Percentiles rank a stretch among this genome's conserved stretches.
Evolutionary conservation across 2,329 filamentous ascomycete species (phyloP).

Genomic region (Thielaviopsis euricoi): DNA sequence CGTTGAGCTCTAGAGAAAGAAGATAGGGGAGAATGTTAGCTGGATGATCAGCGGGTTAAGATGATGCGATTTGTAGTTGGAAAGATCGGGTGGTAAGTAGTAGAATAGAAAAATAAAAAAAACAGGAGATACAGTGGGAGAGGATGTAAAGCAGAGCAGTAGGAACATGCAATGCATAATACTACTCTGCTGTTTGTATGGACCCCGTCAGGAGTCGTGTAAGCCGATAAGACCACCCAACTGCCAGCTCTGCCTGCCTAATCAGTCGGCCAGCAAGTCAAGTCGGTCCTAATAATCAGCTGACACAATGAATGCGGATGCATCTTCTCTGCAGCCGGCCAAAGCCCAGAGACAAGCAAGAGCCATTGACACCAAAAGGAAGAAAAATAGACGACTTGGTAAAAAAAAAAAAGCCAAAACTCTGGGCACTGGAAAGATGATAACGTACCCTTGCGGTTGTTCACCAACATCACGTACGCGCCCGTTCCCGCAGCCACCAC

Average conservation of each 20-base stretch:
- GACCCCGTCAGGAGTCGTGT: too few relatives aligned
- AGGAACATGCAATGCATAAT: too few relatives aligned
- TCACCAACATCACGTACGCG: constrained; percentile 34
- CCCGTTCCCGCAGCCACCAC: constrained; percentile 15
- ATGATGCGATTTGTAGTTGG: not conserved
- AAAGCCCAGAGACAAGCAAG: too few relatives aligned
- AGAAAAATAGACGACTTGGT: too few relatives aligned
- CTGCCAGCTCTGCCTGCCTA: too few relatives aligned
- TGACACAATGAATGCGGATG: not conserved
- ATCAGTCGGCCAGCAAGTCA: too few relatives aligned
- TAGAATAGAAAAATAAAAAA: too few relatives aligned
- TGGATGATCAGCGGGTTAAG: not conserved
- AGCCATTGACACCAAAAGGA: too few relatives aligned
- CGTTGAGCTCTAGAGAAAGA: constrained; percentile 3
- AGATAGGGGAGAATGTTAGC: not conserved
- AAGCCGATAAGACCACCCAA: too few relatives aligned
- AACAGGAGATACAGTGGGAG: not conserved
- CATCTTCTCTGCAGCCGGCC: too few relatives aligned
- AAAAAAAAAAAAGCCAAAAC: not conserved
- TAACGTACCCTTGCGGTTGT: constrained; percentile 30
- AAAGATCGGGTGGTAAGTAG: not conserved
- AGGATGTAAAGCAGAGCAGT: not conserved
- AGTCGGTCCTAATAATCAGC: too few relatives aligned
- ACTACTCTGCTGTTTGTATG: too few relatives aligned
- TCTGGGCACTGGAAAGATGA: not conserved